A percentile compares a stretch with the other conserved stretches of the same genome.
Conservation (phyloP, 495 filamentous ascomycete species). For the Penicillium maclennaniae region DNA sequence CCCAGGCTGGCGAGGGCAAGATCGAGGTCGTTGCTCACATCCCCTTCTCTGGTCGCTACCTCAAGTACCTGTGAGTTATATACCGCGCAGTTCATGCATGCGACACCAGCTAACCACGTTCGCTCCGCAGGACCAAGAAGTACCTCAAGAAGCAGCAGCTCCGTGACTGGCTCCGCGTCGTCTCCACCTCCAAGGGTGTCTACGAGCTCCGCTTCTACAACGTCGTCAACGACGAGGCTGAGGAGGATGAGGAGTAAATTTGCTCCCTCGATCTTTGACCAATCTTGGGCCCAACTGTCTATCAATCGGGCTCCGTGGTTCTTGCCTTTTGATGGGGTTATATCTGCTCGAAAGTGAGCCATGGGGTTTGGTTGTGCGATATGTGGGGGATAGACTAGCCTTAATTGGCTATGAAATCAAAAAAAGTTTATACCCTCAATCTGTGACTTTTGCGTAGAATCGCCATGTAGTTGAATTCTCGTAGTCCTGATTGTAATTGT, state of each 20-base stretch:
- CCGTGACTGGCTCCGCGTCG: slow-evolving; percentile 98
- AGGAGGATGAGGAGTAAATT: slow-evolving; percentile 95
- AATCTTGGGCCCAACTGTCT: slow-evolving; percentile 14
- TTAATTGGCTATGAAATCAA: slow-evolving; percentile 22
- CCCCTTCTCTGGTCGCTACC: slow-evolving; percentile 95
- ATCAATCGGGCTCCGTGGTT: slow-evolving; percentile 10
- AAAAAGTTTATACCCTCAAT: slow-evolving; percentile 32
- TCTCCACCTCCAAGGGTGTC: slow-evolving; percentile 92
- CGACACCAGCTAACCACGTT: slow-evolving; percentile 13
- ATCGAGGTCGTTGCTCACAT: slow-evolving; percentile 96
- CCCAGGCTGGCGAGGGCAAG: slow-evolving; percentile 88
- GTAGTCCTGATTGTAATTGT: not conserved
- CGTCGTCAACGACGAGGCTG: slow-evolving; percentile 93
- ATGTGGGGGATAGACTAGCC: slow-evolving; percentile 24
- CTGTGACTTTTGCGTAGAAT: not conserved
- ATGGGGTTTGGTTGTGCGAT: slow-evolving; percentile 16
- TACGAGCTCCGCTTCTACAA: slow-evolving; percentile 99
- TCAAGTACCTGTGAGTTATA: slow-evolving; percentile 93
- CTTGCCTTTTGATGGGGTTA: slow-evolving; percentile 10
- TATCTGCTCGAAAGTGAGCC: slow-evolving; percentile 10
- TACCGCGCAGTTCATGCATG: not conserved
- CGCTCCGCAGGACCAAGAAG: slow-evolving; percentile 83
- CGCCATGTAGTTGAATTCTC: not conserved
- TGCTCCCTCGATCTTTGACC: slow-evolving; percentile 9
- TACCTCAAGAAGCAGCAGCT: slow-evolving; percentile 99